Conservation (phyloP, 441 rosid genomes). For the Pelargonium fulgidum region DNA sequence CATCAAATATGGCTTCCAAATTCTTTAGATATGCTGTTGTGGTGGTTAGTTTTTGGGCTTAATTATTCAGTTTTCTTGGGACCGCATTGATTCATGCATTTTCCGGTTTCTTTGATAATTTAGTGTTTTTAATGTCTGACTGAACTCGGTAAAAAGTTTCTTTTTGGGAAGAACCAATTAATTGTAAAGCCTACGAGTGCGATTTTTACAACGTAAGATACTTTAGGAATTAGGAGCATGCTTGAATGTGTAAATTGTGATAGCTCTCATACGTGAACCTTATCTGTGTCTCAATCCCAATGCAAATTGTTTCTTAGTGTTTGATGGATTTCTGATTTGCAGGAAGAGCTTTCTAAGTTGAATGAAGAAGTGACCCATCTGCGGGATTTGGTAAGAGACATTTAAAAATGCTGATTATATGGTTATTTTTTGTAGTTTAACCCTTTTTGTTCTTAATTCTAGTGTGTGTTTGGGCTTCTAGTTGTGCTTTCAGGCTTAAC, state of each 20-base stretch:
- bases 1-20: not conserved
- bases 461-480: conserved; percentile 2
- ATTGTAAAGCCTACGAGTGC: not conserved
- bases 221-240: no score
- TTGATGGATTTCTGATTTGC: conserved; percentile 27
- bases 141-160: not conserved
- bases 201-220: not conserved
- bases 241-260: no score
- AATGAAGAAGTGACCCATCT: conserved; percentile 47
- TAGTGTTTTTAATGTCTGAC: not conserved
- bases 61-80: not conserved
- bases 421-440: conserved; percentile 2
- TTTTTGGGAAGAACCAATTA: not conserved
- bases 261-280: not conserved
- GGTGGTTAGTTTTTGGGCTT: not conserved
- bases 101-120: not conserved
- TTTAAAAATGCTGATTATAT: not conserved
- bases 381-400: conserved; percentile 44
- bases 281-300: not conserved
- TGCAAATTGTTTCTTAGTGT: not conserved
- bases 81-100: not conserved
- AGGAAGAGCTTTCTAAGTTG: conserved; percentile 66
- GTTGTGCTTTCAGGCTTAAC: not conserved
- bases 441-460: not conserved
- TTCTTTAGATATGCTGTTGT: not conserved